Evolutionary conservation across 768 basidiomycete genomes (phyloP), one percentile per base, ranked within the genome.

Genomic region (Sistotremastrum suecicum): DNA sequence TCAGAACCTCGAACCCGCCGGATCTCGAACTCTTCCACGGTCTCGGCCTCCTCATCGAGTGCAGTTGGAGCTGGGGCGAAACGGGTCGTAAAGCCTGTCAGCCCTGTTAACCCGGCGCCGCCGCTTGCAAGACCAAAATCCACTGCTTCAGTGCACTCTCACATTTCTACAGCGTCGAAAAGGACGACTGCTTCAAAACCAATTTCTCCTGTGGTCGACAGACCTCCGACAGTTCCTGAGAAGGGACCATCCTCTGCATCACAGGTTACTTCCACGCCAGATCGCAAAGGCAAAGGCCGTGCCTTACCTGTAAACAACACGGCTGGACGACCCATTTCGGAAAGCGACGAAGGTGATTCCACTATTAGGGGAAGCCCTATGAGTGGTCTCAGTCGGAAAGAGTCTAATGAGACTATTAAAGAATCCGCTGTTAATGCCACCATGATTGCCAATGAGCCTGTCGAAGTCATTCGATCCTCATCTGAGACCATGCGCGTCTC

Each of bases 101-200:
- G 39, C 44, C 9, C 36, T 45, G 31, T 45, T 37, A 28, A 45
- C 44, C 7, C 36, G 20, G 11, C 29, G 20, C 8, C 28, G 44
- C 8, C 20, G 20, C 20, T 20, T 20, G 20, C 20, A 20, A 20
- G 56, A 30, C 50, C 60, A 6, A 39, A 51, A 7, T 64, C 63
- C 1, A 48, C 54, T 3, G 48, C 55, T 2, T 63, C 62, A 3
- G 53, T 58, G 3, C 55, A 54, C 4, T 63, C 64, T 3, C 57
- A 49, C 34, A 45, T 46, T 4, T 63, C 62, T 2, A 50, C 53
- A 1, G 44, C 44, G 34, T 45, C 47, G 39, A 34, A 38, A 45
- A 12, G 53, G n/a, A 39, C 20, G 20, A 20, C 20, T 20, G 20
- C 20, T 20, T 29, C n/a, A 35, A 41, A 41, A 8, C 47, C 47